Percentiles rank a stretch among this genome's conserved stretches.
These are phyloP conservation scores for Hansenula sp. DNA, from an alignment of 1,139 yeast species.

Conservation along the genomic window DNA sequence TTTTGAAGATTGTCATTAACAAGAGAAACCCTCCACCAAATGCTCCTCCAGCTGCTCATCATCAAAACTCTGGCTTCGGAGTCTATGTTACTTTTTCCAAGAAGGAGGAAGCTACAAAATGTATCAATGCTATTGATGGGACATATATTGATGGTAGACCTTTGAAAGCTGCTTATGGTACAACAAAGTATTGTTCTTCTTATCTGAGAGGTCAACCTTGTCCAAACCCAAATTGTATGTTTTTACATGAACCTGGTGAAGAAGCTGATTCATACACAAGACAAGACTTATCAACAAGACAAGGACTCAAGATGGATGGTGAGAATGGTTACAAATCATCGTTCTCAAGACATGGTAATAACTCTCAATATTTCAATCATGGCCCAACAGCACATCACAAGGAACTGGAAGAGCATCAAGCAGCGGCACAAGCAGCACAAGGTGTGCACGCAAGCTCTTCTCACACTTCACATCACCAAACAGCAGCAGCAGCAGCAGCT, in stretches of 20 bases:
- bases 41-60: conserved; percentile 32
- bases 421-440: too few species aligned
- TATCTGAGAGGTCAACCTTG: conserved; percentile 94
- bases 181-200: conserved; percentile 95
- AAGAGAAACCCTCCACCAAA: conserved; percentile 52
- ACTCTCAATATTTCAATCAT: conserved; percentile 6
- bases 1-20: conserved; percentile 89
- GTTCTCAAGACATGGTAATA: conserved; percentile 11
- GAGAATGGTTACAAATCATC: conserved; percentile 15
- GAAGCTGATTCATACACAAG: conserved; percentile 96
- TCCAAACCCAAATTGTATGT: conserved; percentile 99
- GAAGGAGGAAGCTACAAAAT: conserved; percentile 91
- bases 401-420: conserved; percentile 28
- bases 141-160: conserved; percentile 86
- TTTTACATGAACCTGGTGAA: conserved; percentile 98
- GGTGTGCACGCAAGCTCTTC: too few species aligned
- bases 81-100: conserved; percentile 92
- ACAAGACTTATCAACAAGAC: conserved; percentile 84
- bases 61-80: conserved; percentile 75
- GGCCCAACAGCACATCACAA: conserved; percentile 6
- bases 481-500: conserved; percentile 16
- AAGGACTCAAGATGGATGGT: conserved; percentile 56
- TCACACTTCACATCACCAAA: conserved; percentile 8
- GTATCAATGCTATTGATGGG: conserved; percentile 93
- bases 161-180: conserved; percentile 94